These are phyloP conservation scores for Paramecium pentaurelia DNA, from an alignment of 73 alveolate species.

Conservation along the genomic window DNA sequence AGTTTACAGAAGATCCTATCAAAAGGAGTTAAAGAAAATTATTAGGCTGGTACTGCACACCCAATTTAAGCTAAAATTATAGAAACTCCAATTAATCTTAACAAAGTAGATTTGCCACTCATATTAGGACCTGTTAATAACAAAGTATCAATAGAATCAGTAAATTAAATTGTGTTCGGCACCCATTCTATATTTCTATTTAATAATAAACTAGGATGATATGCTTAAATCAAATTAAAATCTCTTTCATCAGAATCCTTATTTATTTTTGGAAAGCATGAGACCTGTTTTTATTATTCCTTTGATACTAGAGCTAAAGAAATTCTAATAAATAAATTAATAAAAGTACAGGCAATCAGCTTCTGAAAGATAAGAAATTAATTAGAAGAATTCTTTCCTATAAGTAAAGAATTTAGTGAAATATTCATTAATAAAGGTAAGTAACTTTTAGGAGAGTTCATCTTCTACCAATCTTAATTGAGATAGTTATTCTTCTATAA, in stretches of 20 bases:
- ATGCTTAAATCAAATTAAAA: constrained; percentile 51
- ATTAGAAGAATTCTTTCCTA: constrained; percentile 63
- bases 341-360: background rate
- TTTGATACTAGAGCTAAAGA: constrained; percentile 64
- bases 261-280: background rate
- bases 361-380: background rate
- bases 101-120: constrained; percentile 96
- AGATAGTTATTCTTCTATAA: constrained; percentile 58
- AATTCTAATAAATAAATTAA: background rate
- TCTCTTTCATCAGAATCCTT: background rate
- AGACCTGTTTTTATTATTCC: background rate
- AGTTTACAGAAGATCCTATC: constrained; percentile 90
- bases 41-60: constrained; percentile 84
- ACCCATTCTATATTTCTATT: constrained; percentile 63
- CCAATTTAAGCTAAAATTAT: constrained; percentile 90
- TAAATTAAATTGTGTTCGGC: constrained; percentile 70
- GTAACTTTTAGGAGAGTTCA: constrained; percentile 50
- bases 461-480: constrained; percentile 73
- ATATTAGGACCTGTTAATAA: constrained; percentile 96
- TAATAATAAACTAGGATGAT: constrained; percentile 80
- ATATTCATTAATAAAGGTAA: constrained; percentile 66
- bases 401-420: constrained; percentile 63
- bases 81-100: constrained; percentile 84
- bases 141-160: constrained; percentile 29
- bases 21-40: constrained; percentile 74